Conservation (phyloP, 1,284 basidiomycete genomes). For the Cystobasidiaceae sp. region DNA sequence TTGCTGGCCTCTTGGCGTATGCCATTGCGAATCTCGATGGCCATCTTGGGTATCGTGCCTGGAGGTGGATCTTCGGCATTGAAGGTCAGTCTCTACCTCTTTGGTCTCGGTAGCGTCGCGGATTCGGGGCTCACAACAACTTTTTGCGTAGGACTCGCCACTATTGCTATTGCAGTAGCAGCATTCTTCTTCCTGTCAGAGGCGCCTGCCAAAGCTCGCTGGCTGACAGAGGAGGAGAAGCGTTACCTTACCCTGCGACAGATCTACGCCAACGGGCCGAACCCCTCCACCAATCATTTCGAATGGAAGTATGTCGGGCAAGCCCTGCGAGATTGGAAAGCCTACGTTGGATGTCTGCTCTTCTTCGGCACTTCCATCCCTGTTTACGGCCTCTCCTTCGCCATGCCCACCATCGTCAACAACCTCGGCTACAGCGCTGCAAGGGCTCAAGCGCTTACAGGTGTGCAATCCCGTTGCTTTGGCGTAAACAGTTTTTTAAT, state of each 20-base stretch:
- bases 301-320: constrained; percentile 26
- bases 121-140: background rate
- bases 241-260: constrained; percentile 1
- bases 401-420: constrained; percentile 25
- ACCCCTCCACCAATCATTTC: constrained; percentile 3
- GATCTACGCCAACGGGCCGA: background rate
- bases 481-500: too few species aligned
- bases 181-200: constrained; percentile 1
- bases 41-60: constrained; percentile 7
- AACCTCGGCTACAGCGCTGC: constrained; percentile 21
- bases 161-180: constrained; percentile 1
- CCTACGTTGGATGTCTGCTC: constrained; percentile 20
- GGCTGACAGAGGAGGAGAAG: constrained; percentile 13
- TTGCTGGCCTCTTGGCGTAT: background rate
- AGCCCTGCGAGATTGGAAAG: constrained; percentile 18
- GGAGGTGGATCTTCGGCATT: constrained; percentile 25
- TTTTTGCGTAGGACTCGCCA: constrained; percentile 6
- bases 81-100: background rate
- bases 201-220: background rate
- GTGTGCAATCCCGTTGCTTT: too few species aligned
- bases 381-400: constrained; percentile 8
- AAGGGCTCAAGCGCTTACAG: constrained; percentile 16
- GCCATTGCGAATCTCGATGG: constrained; percentile 15
- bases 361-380: constrained; percentile 23
- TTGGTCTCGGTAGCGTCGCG: background rate